Evolutionary conservation across 768 basidiomycete species (phyloP), one percentile per base, ranked within the genome.

Genomic region (Lactifluus hygrophoroides): DNA sequence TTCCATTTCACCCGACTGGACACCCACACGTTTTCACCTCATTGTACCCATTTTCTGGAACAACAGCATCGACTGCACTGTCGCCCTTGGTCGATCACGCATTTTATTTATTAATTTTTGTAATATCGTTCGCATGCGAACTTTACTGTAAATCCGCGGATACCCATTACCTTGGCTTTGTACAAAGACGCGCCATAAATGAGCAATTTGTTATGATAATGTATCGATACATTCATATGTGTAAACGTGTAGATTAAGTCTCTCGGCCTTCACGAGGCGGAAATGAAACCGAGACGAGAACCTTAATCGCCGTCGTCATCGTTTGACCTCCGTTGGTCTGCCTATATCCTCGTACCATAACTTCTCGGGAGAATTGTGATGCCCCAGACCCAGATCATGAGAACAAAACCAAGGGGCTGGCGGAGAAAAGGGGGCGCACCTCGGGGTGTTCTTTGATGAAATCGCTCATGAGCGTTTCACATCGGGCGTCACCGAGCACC

Each of bases 281-380:
- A 58, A 23, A 44, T 38, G 27, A 42, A 46, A 47, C n/a, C 50
- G 27, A 38, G 45, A 32, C n/a, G n/a, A n/a, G n/a, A 40, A 37
- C n/a, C 17, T 21, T 30, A 23, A 11, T 48, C 25, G 43, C 53
- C 48, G 37, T 56, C 48, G 50, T 45, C 32, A 5, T 27, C 3
- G 19, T 32, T 10, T 32, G 16, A 19, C 37, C 10, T 34, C 43
- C 42, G 21, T 51, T 55, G 50, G 35, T 62, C 79, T 77, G 21
- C 82, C 84, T 45, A 84, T 82, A 68, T 85, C 84, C 64, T 84
- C 82, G 62, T 78, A 73, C 82, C 82, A 84, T 59, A 78, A 76
- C 76, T 77, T 57, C 48, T 32, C 32, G 32, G 58, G 62, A 57
- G 43, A 50, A 30, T 56, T 14, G 42, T 34, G 19, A 34, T 46